Conservation (phyloP, 2,329 filamentous ascomycete genomes). For the Aspergillus vadensis region DNA sequence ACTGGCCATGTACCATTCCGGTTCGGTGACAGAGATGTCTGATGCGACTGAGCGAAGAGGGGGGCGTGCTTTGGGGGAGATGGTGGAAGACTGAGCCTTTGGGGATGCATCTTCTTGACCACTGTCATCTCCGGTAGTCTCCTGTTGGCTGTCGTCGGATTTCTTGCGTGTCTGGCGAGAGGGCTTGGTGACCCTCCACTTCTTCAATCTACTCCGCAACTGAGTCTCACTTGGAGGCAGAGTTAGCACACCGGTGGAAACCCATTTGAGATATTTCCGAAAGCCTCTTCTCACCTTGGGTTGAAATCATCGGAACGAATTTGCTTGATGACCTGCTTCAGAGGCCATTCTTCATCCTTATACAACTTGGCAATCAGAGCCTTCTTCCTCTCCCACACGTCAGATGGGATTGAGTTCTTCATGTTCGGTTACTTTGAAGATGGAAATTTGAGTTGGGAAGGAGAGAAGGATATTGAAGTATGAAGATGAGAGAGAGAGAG, state of each 20-base stretch:
- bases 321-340: constrained; percentile 49
- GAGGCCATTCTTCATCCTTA: constrained; percentile 49
- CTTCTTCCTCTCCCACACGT: constrained; percentile 49
- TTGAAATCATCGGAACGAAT: constrained; percentile 47
- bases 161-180: constrained; percentile 47
- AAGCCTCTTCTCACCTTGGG: constrained; percentile 39
- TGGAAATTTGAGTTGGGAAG: background rate
- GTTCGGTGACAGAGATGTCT: constrained; percentile 9
- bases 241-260: constrained; percentile 7
- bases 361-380: constrained; percentile 44
- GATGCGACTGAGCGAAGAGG: constrained; percentile 12
- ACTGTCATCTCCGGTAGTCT: constrained; percentile 25
- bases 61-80: constrained; percentile 16
- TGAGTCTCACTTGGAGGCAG: constrained; percentile 43
- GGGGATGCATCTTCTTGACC: constrained; percentile 22
- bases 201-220: constrained; percentile 47
- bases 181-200: constrained; percentile 50
- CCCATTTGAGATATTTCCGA: background rate
- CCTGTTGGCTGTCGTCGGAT: constrained; percentile 25
- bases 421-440: constrained; percentile 26
- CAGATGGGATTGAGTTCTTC: constrained; percentile 47
- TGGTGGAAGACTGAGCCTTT: constrained; percentile 12
- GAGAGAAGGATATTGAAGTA: background rate
- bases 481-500: background rate
- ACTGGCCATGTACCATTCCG: constrained; percentile 24